Evolutionary conservation across 352 stramenopile species (phyloP).

Genomic region (Peronospora destructor): DNA sequence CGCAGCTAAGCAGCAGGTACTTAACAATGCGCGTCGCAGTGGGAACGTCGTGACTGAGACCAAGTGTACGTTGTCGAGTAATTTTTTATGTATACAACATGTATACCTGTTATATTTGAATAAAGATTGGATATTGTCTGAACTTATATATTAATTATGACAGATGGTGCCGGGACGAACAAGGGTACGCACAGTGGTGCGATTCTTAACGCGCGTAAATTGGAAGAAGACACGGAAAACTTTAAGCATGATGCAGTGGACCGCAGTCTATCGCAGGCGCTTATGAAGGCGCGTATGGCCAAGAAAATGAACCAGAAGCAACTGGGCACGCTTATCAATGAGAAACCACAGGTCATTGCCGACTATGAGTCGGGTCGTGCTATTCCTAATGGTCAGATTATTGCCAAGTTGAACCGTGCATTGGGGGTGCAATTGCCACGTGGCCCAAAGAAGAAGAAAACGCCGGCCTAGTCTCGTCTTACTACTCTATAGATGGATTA

Average conservation of each 20-base stretch:
- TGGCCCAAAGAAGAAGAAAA: conserved; percentile 63
- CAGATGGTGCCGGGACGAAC: conserved; percentile 73
- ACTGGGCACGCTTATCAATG: conserved; percentile 91
- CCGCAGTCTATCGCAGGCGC: conserved; percentile 84
- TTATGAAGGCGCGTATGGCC: conserved; percentile 92
- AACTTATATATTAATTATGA: conserved; percentile 6
- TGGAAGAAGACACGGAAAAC: conserved; percentile 86
- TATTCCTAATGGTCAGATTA: conserved; percentile 96
- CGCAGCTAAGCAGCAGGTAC: conserved; percentile 51
- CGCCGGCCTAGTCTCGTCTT: no score
- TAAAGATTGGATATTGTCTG: no score
- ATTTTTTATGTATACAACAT: neutral
- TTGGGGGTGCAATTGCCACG: conserved; percentile 86
- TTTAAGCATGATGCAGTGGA: conserved; percentile 87
- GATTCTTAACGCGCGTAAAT: conserved; percentile 83
- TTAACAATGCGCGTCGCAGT: conserved; percentile 66
- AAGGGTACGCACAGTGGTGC: conserved; percentile 77
- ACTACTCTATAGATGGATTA: no score
- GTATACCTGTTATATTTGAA: neutral
- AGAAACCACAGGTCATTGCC: conserved; percentile 95
- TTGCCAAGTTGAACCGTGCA: conserved; percentile 93
- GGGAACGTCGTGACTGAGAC: conserved; percentile 69
- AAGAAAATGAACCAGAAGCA: conserved; percentile 99
- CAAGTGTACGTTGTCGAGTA: conserved; percentile 43
- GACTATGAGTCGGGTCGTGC: conserved; percentile 97